Conservation (phyloP, 805 yeast genomes). For the Starmerella sp. region DNA sequence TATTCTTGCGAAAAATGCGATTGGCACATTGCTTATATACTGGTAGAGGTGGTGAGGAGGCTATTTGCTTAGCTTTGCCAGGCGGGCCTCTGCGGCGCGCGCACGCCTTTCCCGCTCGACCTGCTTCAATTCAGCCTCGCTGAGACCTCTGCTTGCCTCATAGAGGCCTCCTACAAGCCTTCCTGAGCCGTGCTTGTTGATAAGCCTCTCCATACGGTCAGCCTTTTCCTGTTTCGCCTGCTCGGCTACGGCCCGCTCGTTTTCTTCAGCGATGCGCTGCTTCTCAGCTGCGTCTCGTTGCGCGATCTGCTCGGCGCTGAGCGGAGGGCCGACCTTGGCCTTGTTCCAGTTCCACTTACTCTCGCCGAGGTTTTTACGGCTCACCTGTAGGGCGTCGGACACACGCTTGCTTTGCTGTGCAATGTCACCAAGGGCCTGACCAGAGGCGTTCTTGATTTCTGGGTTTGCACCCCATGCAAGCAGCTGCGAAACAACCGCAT, state of each 20-base stretch:
- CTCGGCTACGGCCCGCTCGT: slow-evolving; percentile 17
- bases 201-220: slow-evolving; percentile 22
- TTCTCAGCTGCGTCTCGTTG: slow-evolving; percentile 24
- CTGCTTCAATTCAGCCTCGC: slow-evolving; percentile 61
- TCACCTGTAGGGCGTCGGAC: slow-evolving; percentile 50
- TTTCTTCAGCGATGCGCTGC: slow-evolving; percentile 17
- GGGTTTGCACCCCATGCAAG: slow-evolving; percentile 67
- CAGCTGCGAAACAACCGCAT: slow-evolving; percentile 52
- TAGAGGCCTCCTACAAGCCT: slow-evolving; percentile 19
- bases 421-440: slow-evolving; percentile 61
- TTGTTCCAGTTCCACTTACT: slow-evolving; percentile 53
- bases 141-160: slow-evolving; percentile 37
- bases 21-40: too few species aligned
- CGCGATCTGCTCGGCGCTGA: slow-evolving; percentile 28
- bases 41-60: too few species aligned
- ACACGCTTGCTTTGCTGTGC: slow-evolving; percentile 33
- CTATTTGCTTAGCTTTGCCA: slow-evolving; percentile 29
- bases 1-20: too few species aligned
- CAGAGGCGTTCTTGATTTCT: slow-evolving; percentile 38
- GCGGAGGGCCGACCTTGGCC: slow-evolving; percentile 53
- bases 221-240: slow-evolving; percentile 17
- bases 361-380: slow-evolving; percentile 61
- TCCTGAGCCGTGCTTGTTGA: slow-evolving; percentile 24
- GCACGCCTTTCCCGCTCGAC: slow-evolving; percentile 92
- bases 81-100: slow-evolving; percentile 87